Conservation (phyloP, 1,284 basidiomycete species). For the Boletus sp. region DNA sequence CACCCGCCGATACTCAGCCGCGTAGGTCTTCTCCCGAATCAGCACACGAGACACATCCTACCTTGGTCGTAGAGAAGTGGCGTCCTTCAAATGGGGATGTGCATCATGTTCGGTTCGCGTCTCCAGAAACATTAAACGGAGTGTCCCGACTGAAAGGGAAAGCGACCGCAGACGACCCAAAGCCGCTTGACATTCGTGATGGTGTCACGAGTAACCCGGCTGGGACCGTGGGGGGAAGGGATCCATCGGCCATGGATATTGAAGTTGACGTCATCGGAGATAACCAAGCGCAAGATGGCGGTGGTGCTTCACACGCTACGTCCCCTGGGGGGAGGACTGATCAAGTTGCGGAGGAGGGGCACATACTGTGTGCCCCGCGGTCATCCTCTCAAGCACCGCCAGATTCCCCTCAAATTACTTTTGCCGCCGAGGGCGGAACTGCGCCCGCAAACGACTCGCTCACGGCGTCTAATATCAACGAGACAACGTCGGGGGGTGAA, state of each 20-base stretch:
- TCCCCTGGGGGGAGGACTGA: background rate
- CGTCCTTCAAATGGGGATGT: slow-evolving; percentile 23
- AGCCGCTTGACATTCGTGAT: background rate
- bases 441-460: background rate
- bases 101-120: slow-evolving; percentile 36
- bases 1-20: slow-evolving; percentile 32
- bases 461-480: slow-evolving; percentile 7
- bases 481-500: slow-evolving; percentile 13
- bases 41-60: slow-evolving; percentile 1
- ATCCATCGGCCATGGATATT: slow-evolving; percentile 28
- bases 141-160: slow-evolving; percentile 21
- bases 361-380: background rate
- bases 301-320: background rate
- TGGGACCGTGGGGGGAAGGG: background rate
- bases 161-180: slow-evolving; percentile 3
- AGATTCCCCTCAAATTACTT: background rate
- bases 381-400: slow-evolving; percentile 13
- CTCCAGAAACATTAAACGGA: slow-evolving; percentile 33
- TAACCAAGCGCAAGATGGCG: slow-evolving; percentile 1
- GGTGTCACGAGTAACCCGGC: background rate
- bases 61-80: slow-evolving; percentile 21
- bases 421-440: background rate
- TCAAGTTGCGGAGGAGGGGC: background rate
- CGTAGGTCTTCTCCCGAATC: slow-evolving; percentile 30
- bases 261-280: slow-evolving; percentile 22